Evolutionary conservation across 441 rosid genomes (phyloP), one percentile per base, ranked within the genome.

Genomic region (Adansonia madagascariensis): DNA sequence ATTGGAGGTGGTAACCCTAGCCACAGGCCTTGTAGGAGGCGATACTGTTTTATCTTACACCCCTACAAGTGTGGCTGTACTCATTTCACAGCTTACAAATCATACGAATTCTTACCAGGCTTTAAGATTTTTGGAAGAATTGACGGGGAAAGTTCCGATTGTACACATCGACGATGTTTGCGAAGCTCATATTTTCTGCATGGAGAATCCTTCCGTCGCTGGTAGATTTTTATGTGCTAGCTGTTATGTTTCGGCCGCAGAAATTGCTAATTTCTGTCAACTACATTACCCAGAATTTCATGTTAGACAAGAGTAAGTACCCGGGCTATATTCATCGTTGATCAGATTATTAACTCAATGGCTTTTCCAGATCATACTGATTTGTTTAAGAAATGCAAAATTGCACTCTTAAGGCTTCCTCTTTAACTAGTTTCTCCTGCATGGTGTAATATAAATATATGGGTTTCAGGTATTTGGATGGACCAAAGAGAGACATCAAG

Each of bases 91-190:
- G 14, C 70, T 75, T 8, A 17, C n/a, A 2, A 60, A 61, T 27
- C 0, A 60, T 1, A 4, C 49, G 27, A 5, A 0, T 9, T 18
- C 35, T 1, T 74, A 63, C 57, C 35, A 47, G 3, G 10, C 7
- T 12, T 9, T 82, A 8, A 73, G 71, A 81, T 69, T 11, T 1
- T 0, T 66, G 7, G 77, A 80, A 52, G 88, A 85, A 7, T n/a
- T 75, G 17, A 24, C 70, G 0, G 85, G 84, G n/a, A 68, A 63
- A 60, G 8, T 85, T 3, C 82, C 88, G 4, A 61, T 82, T 8
- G 84, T 82, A 31, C 88, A 85, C 78, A 61, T 85, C 12, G 76
- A 82, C 8, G 88, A 85, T 47, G 84, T 56, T 0, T 80, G 88
- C n/a, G 80, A 80, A 20, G 85, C 84, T 2, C 85, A 73, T 27